phyloP scores from a whole-genome alignment of 2,329 filamentous ascomycete genomes.

The Botryosphaeria dothidea region DNA sequence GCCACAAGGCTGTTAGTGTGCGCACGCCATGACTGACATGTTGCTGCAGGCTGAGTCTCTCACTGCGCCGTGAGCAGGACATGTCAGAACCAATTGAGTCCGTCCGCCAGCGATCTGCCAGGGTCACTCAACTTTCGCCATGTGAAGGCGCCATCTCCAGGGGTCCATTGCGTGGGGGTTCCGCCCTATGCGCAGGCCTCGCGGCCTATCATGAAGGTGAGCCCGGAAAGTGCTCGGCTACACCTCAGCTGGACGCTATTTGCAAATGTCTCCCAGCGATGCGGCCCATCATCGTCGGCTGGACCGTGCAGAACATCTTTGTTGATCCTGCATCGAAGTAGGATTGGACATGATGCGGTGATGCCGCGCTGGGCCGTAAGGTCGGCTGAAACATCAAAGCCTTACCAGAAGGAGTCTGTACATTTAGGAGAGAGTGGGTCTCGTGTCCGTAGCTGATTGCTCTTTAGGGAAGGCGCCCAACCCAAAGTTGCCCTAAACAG shows the following conservation, averaged over 20 bases:
- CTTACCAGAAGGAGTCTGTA: neutral
- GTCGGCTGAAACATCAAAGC: neutral
- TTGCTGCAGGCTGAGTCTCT: neutral
- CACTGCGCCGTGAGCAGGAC: neutral
- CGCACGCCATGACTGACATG: neutral
- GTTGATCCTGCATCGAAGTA: neutral
- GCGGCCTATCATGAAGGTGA: neutral
- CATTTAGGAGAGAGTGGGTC: neutral
- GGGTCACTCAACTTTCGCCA: neutral
- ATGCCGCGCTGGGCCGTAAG: neutral
- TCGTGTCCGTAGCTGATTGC: neutral
- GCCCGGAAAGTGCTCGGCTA: neutral
- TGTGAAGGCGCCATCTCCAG: neutral
- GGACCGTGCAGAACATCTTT: neutral
- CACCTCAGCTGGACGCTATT: neutral
- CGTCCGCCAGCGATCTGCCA: neutral
- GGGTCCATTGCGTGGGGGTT: neutral
- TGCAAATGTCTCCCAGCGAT: neutral
- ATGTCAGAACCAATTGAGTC: neutral
- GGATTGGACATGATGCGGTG: neutral
- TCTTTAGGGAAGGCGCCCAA: neutral
- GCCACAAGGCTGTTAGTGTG: neutral
- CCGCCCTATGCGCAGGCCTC: neutral
- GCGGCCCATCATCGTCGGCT: neutral
- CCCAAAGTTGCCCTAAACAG: neutral